phyloP scores from a whole-genome alignment of 2,329 filamentous ascomycete genomes.

The Remersonia thermophila region DNA sequence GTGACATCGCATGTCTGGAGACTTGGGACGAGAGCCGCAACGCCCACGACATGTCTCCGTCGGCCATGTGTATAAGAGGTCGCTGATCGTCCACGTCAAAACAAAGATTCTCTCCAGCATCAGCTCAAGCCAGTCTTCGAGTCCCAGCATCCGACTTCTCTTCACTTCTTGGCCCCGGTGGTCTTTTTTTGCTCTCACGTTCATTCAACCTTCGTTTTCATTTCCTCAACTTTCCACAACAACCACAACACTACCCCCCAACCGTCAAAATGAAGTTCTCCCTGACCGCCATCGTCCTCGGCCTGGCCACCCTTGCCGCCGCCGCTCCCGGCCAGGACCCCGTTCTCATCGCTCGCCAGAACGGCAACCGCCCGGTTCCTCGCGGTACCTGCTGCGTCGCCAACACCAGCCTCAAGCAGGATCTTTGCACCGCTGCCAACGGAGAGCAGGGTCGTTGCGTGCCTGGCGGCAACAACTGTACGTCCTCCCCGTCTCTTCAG shows the following conservation, averaged over 20 bases:
- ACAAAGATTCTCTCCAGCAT: not conserved
- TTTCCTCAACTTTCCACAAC: not conserved
- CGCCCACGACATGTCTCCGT: no score
- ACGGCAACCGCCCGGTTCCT: conserved; percentile 24
- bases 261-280: conserved; percentile 20
- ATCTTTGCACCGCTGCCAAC: conserved; percentile 23
- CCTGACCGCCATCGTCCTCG: conserved; percentile 16
- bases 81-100: no score
- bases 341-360: conserved; percentile 21
- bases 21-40: no score
- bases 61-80: no score
- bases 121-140: conserved; percentile 9
- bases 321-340: conserved; percentile 15
- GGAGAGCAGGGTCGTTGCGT: conserved; percentile 24
- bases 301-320: conserved; percentile 17
- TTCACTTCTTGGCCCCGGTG: no score
- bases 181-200: not conserved
- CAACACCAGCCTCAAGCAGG: conserved; percentile 25
- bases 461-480: conserved; percentile 25
- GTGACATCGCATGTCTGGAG: no score
- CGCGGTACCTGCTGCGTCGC: conserved; percentile 25
- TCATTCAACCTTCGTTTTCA: not conserved
- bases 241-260: not conserved
- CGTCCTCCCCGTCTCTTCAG: conserved; percentile 6
- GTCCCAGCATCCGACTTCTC: not conserved